A percentile compares a stretch with the other conserved stretches of the same genome.
Conservation (phyloP, 2,329 filamentous ascomycete genomes). For the Cytospora paraplurivora region DNA sequence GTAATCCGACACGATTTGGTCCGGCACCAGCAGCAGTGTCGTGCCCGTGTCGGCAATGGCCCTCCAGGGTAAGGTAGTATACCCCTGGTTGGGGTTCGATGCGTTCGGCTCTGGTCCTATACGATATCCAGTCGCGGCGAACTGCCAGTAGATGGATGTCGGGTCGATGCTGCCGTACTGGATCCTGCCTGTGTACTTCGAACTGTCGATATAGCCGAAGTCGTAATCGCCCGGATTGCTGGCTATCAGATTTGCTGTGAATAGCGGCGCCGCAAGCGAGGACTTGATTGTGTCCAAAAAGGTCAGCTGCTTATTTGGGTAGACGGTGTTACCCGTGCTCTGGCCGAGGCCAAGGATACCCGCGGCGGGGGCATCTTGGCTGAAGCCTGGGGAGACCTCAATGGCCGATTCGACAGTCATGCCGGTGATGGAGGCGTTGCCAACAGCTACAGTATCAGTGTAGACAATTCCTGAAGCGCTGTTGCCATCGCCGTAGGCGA, state of each 20-base stretch:
- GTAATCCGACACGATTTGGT: constrained; percentile 43
- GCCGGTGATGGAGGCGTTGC: constrained; percentile 41
- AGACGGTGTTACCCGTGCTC: constrained; percentile 37
- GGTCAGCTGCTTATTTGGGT: constrained; percentile 35
- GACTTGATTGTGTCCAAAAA: constrained; percentile 42
- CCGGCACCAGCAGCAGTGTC: constrained; percentile 43
- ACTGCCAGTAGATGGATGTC: constrained; percentile 58
- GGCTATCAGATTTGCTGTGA: constrained; percentile 51
- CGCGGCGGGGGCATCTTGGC: constrained; percentile 31
- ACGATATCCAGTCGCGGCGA: constrained; percentile 52
- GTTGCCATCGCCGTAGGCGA: constrained; percentile 65
- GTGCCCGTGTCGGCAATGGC: constrained; percentile 47
- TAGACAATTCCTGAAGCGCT: constrained; percentile 64
- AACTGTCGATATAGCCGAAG: constrained; percentile 57
- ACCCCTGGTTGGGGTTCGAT: constrained; percentile 8
- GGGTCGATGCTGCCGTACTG: constrained; percentile 53
- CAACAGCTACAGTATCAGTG: constrained; percentile 63
- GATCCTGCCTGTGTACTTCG: constrained; percentile 56
- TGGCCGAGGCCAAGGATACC: constrained; percentile 37
- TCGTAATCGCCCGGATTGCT: constrained; percentile 49
- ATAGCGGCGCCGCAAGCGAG: constrained; percentile 48
- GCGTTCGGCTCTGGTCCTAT: constrained; percentile 37
- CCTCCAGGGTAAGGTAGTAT: constrained; percentile 36
- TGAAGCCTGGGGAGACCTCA: constrained; percentile 35
- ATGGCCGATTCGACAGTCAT: constrained; percentile 39